phyloP scores from a whole-genome alignment of 1,284 basidiomycete genomes.

The Leccinum holopus region DNA sequence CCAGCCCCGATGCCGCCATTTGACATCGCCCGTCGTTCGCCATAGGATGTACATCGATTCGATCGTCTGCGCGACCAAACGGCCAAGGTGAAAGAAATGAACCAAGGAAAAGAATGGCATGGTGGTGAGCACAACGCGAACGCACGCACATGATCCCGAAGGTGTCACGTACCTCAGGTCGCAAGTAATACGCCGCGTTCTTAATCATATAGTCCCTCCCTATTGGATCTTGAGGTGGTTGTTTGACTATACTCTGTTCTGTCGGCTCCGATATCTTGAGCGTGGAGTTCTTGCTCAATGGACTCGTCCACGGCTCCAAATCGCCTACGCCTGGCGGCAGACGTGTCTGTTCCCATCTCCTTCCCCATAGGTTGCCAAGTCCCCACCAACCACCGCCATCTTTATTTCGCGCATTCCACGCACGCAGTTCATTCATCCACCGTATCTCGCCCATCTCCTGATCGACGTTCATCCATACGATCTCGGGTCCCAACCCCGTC shows the following conservation, averaged over 20 bases:
- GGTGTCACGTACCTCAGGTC: slow-evolving; percentile 57
- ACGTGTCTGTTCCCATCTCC: slow-evolving; percentile 28
- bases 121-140: background rate
- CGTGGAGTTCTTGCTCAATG: background rate
- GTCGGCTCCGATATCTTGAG: background rate
- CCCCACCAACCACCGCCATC: background rate
- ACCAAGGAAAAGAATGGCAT: background rate
- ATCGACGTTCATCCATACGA: slow-evolving; percentile 41
- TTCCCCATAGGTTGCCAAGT: background rate
- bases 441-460: slow-evolving; percentile 24
- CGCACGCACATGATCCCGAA: background rate
- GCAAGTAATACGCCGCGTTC: slow-evolving; percentile 50
- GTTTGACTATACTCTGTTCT: slow-evolving; percentile 7
- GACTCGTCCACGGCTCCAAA: slow-evolving; percentile 26
- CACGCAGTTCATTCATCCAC: slow-evolving; percentile 54
- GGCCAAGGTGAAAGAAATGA: background rate
- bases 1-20: slow-evolving; percentile 79
- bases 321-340: slow-evolving; percentile 54
- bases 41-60: slow-evolving; percentile 71
- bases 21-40: slow-evolving; percentile 64
- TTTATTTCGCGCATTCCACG: slow-evolving; percentile 43
- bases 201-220: slow-evolving; percentile 42
- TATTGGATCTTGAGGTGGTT: background rate
- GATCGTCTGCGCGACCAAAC: slow-evolving; percentile 46
- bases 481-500: slow-evolving; percentile 62